Evolutionary conservation across 2,329 filamentous ascomycete species (phyloP), one percentile per base, ranked within the genome.

Genomic region (Hymenoscyphus linearis): DNA sequence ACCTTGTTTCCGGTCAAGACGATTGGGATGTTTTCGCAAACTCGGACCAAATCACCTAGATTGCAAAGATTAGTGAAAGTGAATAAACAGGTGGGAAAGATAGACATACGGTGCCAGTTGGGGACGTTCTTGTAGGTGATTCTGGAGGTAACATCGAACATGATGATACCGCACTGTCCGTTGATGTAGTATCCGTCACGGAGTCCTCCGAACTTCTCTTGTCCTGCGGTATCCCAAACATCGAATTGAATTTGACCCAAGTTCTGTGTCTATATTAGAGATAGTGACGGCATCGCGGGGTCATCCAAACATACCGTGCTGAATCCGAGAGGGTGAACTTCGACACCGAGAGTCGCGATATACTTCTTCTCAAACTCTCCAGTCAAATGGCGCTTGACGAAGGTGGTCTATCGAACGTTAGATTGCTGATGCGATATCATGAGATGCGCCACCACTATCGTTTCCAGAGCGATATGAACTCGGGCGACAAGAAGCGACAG

Each of bases 41-140:
- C 93, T 80, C 93, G 95, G 80, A 97, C 93, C 73, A 99, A 87
- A 76, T 99, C 95, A 83, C 93, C 92, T 96, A 66, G 35, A 57
- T 10, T 16, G 16, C n/a, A 54, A 50, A 36, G 18, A 52, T 72
- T 52, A 69, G 63, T 59, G 61, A 55, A 36, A 25, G 22, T 52
- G 14, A 44, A 16, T 25, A 36, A 12, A 22, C 12, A 36, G 22
- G 14, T n/a, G 13, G 22, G 7, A 12, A 26, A 47, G 50, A 36
- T 9, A 22, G 18, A 87, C 91, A 77, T 88, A 96, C 95, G 95
- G 82, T 99, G 95, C 95, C 95, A 99, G 90, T 98, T 98, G 82
- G 95, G 95, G 68, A 99, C 95, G 84, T 99, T 99, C 90, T 99
- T 99, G 89, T 99, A 99, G 78, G 95, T 99, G 79, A 99, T 98